Conservation (phyloP, 192 early-diverging fungal genomes). For the Coemansia sp. region DNA sequence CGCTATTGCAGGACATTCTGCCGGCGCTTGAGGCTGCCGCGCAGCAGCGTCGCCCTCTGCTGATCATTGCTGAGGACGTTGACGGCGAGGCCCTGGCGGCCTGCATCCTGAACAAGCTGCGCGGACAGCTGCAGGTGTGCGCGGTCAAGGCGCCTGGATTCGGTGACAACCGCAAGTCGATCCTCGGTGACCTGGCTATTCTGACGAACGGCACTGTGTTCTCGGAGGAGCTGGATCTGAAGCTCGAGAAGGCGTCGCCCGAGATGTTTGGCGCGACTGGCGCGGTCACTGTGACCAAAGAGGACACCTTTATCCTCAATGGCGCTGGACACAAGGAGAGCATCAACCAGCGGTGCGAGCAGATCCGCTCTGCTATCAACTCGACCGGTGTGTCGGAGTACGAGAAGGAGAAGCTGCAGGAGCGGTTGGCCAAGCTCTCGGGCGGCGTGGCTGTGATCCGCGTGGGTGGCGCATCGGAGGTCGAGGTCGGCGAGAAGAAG, state of each 20-base stretch:
- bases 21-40: constrained; percentile 96
- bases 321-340: constrained; percentile 89
- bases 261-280: constrained; percentile 91
- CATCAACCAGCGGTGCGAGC: constrained; percentile 93
- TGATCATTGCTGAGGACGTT: constrained; percentile 98
- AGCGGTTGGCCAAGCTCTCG: constrained; percentile 96
- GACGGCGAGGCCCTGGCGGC: constrained; percentile 99
- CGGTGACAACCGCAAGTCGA: constrained; percentile 99
- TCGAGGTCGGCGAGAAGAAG: constrained; percentile 99
- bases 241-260: constrained; percentile 92
- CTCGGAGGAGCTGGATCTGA: constrained; percentile 94
- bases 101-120: constrained; percentile 99
- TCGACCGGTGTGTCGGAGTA: constrained; percentile 87
- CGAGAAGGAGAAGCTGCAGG: constrained; percentile 99
- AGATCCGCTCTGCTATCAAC: constrained; percentile 90
- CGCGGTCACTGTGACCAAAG: constrained; percentile 93
- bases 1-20: constrained; percentile 91
- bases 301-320: constrained; percentile 98
- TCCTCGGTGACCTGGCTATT: constrained; percentile 95
- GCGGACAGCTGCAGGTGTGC: constrained; percentile 95
- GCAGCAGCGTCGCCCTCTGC: constrained; percentile 90
- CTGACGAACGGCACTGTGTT: constrained; percentile 97
- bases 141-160: constrained; percentile 99
- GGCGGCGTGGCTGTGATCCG: constrained; percentile 99
- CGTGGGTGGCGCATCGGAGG: constrained; percentile 96